Evolutionary conservation across 805 yeast genomes (phyloP), one percentile per base, ranked within the genome.

Genomic region (Barnettozyma populi): DNA sequence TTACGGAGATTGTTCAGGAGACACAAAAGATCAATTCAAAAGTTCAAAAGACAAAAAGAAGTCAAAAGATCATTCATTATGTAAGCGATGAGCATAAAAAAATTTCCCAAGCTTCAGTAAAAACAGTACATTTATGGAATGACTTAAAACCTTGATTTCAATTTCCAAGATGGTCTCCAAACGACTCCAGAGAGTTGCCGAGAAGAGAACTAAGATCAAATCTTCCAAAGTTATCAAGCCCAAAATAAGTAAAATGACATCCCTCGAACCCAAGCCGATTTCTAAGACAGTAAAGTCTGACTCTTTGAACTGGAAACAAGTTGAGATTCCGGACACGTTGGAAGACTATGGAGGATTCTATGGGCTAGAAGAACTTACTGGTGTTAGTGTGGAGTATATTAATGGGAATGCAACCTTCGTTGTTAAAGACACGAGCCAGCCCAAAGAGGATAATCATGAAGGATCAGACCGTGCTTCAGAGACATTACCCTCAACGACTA

Each of bases 301-400:
- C 52, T 71, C 72, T 18, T 67, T 86, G 52, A 68, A 71, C 8
- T 92, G 99, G 99, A 86, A 84, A 54, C 62, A 82, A 3, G 95
- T 90, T 7, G 85, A 82, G 2, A 76, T 90, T 45, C 92, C 95
- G 5, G 92, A 87, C 53, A 82, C 88, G 23, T 66, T 87, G 43
- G 96, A 82, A 51, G 96, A 89, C 64, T 87, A 85, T 60, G 90
- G 86, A 54, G 97, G 97, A 0, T 84, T 90, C 57, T 89, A 82
- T 63, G 99, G 97, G 0, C 69, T 94, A 32, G 99, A 92, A 64
- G 98, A 92, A 63, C 75, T 94, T 44, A 97, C 89, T 48, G 97
- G 97, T 39, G 97, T 92, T 31, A 90, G 77, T 58, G 90, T 92
- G 7, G 80, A 86, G 50, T 73, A 82, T 46, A 78, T 80, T 2